Evolutionary conservation across 345 rosid species (phyloP).

Genomic region (Acer saccharum): DNA sequence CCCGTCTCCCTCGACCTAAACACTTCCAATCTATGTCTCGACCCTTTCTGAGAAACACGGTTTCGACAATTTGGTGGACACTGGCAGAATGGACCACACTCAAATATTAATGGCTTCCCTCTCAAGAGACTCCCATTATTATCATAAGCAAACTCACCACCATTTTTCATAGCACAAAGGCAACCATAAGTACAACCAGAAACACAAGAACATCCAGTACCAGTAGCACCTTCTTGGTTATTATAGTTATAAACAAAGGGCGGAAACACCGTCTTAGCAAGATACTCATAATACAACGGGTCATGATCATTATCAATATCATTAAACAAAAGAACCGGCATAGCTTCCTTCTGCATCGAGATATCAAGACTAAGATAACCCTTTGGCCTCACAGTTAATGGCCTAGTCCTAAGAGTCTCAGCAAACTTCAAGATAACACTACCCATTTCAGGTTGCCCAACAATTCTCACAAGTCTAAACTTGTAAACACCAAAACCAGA

Average conservation of each 20-base stretch:
- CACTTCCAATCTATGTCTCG: conserved; percentile 71
- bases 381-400: conserved; percentile 59
- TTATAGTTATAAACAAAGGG: conserved; percentile 36
- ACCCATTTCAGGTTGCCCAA: conserved; percentile 88
- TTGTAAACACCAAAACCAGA: conserved; percentile 92
- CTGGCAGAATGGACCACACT: conserved; percentile 73
- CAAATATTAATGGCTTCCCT: conserved; percentile 74
- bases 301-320: conserved; percentile 77
- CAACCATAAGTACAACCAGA: conserved; percentile 69
- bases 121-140: conserved; percentile 61
- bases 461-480: conserved; percentile 68
- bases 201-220: conserved; percentile 73
- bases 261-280: conserved; percentile 64
- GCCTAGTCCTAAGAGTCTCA: conserved; percentile 49
- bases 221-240: conserved; percentile 26
- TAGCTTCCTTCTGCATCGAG: conserved; percentile 57
- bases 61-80: conserved; percentile 83
- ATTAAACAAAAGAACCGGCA: conserved; percentile 72
- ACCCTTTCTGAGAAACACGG: conserved; percentile 76
- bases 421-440: conserved; percentile 69
- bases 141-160: conserved; percentile 83
- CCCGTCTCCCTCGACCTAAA: conserved; percentile 90
- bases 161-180: conserved; percentile 70
- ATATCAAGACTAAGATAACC: conserved; percentile 84
- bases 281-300: conserved; percentile 85